A percentile compares a stretch with the other conserved stretches of the same genome.
These are phyloP conservation scores for Diaporthe destruens DNA, from an alignment of 2,329 filamentous ascomycete species.

Conservation along the genomic window DNA sequence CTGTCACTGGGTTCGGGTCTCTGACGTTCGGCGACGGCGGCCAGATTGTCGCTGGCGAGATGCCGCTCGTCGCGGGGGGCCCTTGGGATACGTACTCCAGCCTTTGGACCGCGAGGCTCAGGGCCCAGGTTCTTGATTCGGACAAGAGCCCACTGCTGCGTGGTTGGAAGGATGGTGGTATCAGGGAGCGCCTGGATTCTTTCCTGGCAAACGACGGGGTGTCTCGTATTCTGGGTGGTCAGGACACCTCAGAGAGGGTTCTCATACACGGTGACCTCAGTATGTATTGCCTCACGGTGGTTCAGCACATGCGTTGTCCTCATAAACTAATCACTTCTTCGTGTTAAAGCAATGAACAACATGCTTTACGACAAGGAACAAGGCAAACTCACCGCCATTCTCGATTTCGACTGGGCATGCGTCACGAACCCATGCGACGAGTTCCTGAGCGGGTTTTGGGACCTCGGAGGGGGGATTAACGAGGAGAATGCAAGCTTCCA, in stretches of 20 bases:
- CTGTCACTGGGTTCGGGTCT: not conserved
- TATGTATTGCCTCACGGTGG: not conserved
- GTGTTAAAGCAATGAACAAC: not conserved
- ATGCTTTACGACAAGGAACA: not conserved
- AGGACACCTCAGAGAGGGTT: not conserved
- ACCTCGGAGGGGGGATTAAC: not conserved
- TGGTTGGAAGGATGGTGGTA: not conserved
- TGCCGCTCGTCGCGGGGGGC: not conserved
- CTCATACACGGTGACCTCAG: not conserved
- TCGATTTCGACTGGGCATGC: not conserved
- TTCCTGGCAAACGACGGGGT: not conserved
- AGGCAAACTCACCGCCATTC: not conserved
- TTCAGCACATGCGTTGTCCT: not conserved
- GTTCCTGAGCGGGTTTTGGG: not conserved
- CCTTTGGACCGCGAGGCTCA: not conserved
- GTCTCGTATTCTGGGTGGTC: not conserved
- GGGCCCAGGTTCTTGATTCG: not conserved
- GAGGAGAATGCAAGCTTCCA: not conserved
- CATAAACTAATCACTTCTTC: not conserved
- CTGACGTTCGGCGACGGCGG: not conserved
- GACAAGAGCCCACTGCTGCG: not conserved
- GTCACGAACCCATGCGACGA: not conserved
- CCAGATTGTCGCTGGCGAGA: not conserved
- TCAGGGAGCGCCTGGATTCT: not conserved
- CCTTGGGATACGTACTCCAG: not conserved